These are phyloP conservation scores for Schizonepeta tenuifolia DNA, from an alignment of 257 asterid genomes.

Conservation along the genomic window DNA sequence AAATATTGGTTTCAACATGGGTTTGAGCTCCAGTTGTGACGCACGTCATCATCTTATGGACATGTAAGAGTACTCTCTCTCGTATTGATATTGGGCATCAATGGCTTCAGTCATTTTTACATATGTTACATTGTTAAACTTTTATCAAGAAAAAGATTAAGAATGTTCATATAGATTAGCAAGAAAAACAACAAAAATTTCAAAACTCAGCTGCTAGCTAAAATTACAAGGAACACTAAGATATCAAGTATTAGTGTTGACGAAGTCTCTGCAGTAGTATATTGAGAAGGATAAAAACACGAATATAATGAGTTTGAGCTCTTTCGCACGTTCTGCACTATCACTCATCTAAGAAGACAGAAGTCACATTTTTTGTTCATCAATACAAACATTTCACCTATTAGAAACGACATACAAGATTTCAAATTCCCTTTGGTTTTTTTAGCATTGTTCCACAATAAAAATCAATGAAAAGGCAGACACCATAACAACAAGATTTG, in stretches of 20 bases:
- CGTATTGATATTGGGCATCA: not conserved
- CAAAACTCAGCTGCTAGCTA: not conserved
- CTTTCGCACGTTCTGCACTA: not conserved
- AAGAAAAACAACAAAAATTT: conserved; percentile 2
- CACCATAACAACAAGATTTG: not conserved
- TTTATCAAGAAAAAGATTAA: not conserved
- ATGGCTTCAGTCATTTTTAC: conserved; percentile 3
- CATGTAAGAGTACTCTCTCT: not conserved
- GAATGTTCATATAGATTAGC: not conserved
- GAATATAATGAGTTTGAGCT: not conserved
- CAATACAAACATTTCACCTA: not conserved
- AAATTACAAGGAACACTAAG: not conserved
- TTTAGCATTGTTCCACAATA: not conserved
- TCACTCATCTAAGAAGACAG: not conserved
- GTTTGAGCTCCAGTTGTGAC: not conserved
- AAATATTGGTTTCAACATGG: not conserved
- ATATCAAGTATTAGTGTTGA: not conserved
- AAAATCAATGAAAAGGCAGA: not conserved
- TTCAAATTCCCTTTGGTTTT: not conserved
- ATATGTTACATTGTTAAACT: not conserved
- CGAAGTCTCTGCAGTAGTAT: not conserved
- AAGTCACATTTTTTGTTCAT: not conserved
- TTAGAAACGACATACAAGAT: not conserved
- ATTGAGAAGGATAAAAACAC: not conserved
- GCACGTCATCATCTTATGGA: not conserved